Evolutionary conservation across 495 filamentous ascomycete species (phyloP).

Genomic region (Trichoderma orchidacearum): DNA sequence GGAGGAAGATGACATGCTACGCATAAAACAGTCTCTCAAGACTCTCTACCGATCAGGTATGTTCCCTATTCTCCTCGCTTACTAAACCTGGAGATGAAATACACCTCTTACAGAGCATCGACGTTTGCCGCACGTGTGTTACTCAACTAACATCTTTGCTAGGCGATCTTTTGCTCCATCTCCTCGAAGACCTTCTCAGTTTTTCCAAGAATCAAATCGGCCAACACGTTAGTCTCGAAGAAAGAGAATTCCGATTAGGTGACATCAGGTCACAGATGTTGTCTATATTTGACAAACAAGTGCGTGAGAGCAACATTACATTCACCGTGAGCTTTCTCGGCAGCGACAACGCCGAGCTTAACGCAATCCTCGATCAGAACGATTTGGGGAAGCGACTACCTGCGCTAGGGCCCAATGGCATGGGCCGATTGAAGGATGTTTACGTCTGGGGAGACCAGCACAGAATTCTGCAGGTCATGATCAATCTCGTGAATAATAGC

Average conservation of each 20-base stretch:
- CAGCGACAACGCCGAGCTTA: constrained; percentile 26
- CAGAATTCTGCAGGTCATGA: constrained; percentile 75
- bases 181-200: constrained; percentile 81
- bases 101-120: too few relatives aligned
- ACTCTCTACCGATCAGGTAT: constrained; percentile 72
- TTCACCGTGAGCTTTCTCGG: constrained; percentile 57
- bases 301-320: constrained; percentile 59
- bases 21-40: constrained; percentile 68
- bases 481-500: constrained; percentile 87
- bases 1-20: constrained; percentile 65
- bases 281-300: constrained; percentile 82
- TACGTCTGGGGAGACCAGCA: constrained; percentile 84
- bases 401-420: constrained; percentile 33
- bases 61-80: neutral
- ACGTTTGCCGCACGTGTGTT: neutral
- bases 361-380: constrained; percentile 15
- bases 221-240: constrained; percentile 59
- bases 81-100: neutral
- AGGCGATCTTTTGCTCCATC: constrained; percentile 67
- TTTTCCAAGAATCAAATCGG: constrained; percentile 94
- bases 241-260: constrained; percentile 69
- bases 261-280: constrained; percentile 68
- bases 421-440: constrained; percentile 20
- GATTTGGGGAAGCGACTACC: constrained; percentile 24
- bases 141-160: neutral